Conservation (phyloP, 192 early-diverging fungal species). For the Tieghemiomyces parasiticus region DNA sequence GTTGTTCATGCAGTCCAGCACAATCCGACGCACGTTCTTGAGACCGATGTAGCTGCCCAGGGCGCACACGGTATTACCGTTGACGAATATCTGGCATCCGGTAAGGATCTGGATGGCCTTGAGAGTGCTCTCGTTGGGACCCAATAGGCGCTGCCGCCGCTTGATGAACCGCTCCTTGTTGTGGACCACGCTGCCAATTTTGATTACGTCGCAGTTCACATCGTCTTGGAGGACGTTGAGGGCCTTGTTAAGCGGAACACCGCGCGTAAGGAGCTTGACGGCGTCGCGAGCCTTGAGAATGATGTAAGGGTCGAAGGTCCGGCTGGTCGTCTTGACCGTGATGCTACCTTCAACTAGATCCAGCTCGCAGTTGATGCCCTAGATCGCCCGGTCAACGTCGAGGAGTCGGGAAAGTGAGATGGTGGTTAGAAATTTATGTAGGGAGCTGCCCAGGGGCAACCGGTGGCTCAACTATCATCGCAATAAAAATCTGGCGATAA, state of each 20-base stretch:
- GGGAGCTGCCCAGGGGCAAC: no score
- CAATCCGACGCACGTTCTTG: conserved; percentile 75
- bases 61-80: conserved; percentile 88
- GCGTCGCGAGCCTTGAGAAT: conserved; percentile 90
- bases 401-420: no score
- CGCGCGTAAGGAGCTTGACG: conserved; percentile 85
- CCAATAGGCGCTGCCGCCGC: conserved; percentile 83
- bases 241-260: conserved; percentile 87
- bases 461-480: no score
- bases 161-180: conserved; percentile 99
- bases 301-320: conserved; percentile 88
- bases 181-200: conserved; percentile 85
- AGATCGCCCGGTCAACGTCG: no score
- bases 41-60: conserved; percentile 89
- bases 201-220: conserved; percentile 86
- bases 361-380: conserved; percentile 78
- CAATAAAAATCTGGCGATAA: no score
- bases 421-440: no score
- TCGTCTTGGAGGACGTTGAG: conserved; percentile 87
- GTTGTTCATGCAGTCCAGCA: conserved; percentile 97
- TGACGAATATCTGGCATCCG: conserved; percentile 92
- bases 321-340: conserved; percentile 94
- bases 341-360: conserved; percentile 95
- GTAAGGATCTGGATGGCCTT: conserved; percentile 96
- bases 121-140: conserved; percentile 88